Conservation (phyloP, 2,329 filamentous ascomycete genomes). For the Gaeumannomyces tritici region DNA sequence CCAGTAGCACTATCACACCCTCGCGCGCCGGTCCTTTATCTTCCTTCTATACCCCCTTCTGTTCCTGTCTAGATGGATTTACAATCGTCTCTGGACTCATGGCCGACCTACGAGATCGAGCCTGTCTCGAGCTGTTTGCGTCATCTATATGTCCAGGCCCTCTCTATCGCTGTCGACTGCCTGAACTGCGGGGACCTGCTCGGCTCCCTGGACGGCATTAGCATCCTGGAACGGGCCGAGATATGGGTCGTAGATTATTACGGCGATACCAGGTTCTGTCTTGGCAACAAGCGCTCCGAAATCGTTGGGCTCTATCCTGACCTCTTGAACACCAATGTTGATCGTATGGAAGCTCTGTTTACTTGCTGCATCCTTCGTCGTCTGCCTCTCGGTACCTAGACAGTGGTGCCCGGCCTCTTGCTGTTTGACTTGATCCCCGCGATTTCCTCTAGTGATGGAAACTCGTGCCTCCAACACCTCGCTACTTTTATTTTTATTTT, state of each 20-base stretch:
- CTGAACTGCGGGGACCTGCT: conserved; percentile 12
- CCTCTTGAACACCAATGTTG: conserved; percentile 11
- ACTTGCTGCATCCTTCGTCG: neutral
- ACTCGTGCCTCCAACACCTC: too few relatives aligned
- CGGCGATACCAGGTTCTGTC: conserved; percentile 7
- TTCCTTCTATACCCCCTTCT: neutral
- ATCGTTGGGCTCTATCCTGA: conserved; percentile 10
- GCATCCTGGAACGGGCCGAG: neutral
- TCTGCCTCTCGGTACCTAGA: neutral
- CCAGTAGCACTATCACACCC: neutral
- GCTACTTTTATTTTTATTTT: too few relatives aligned
- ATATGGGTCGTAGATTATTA: neutral
- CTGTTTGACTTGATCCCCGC: neutral
- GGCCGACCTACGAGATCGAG: neutral
- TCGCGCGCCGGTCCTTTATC: too few relatives aligned
- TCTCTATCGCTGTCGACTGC: conserved; percentile 16
- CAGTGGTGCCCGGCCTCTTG: conserved; percentile 1
- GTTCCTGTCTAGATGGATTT: neutral
- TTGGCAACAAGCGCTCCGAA: conserved; percentile 7
- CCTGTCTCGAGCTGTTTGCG: neutral
- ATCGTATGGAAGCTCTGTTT: conserved; percentile 4
- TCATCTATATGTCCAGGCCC: conserved; percentile 6
- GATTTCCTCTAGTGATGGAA: neutral
- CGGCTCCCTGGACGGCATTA: neutral
- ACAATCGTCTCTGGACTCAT: neutral